Evolutionary conservation across 768 basidiomycete species (phyloP).

Genomic region (Serendipita vermifera): DNA sequence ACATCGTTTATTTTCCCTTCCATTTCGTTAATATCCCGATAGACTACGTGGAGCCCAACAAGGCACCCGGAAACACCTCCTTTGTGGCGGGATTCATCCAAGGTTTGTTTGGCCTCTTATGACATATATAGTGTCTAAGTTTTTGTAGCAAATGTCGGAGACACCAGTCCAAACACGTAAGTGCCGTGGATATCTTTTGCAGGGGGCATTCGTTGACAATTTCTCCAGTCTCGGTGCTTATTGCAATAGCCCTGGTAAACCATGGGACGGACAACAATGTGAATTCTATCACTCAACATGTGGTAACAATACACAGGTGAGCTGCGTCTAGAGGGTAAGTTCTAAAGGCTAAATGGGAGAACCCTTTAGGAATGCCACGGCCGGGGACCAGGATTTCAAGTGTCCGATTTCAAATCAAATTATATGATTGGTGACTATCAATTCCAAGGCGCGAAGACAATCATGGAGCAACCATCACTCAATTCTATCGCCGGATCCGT

Average conservation of each 20-base stretch:
- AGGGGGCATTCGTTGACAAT: constrained; percentile 1
- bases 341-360: too few species aligned
- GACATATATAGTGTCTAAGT: constrained; percentile 8
- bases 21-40: too few species aligned
- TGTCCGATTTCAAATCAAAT: constrained; percentile 66
- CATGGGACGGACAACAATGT: constrained; percentile 53
- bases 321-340: too few species aligned
- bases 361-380: constrained; percentile 10
- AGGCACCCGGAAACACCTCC: constrained; percentile 53
- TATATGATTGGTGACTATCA: constrained; percentile 56
- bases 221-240: constrained; percentile 46
- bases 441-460: constrained; percentile 49
- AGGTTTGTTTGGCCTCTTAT: constrained; percentile 43
- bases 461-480: constrained; percentile 42
- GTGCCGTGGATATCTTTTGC: constrained; percentile 19
- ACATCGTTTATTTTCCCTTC: too few species aligned
- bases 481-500: constrained; percentile 44
- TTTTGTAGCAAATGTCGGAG: constrained; percentile 58
- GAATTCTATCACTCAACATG: constrained; percentile 64
- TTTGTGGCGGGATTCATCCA: constrained; percentile 70
- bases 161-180: constrained; percentile 68
- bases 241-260: constrained; percentile 63
- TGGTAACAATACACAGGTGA: constrained; percentile 51
- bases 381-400: constrained; percentile 59
- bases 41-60: constrained; percentile 51